Conservation (phyloP, 1,284 basidiomycete species). For the Ganoderma multipileum region DNA sequence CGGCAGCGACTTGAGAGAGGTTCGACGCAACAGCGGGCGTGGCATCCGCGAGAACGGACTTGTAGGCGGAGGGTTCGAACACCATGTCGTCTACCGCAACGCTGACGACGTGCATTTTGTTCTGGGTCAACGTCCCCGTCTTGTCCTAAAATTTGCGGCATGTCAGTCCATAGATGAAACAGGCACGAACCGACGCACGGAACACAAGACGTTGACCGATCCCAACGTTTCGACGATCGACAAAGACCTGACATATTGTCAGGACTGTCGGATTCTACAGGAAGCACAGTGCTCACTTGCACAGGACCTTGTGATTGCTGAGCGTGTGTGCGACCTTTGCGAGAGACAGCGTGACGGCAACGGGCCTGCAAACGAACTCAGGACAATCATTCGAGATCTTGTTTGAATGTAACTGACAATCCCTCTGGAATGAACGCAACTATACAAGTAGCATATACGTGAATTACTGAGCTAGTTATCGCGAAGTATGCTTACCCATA, state of each 20-base stretch:
- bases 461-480: neutral
- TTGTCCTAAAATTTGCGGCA: slow-evolving; percentile 36
- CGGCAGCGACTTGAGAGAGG: slow-evolving; percentile 42
- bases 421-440: slow-evolving; percentile 68
- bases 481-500: slow-evolving; percentile 33
- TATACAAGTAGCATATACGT: neutral
- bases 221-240: slow-evolving; percentile 56
- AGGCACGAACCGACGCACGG: slow-evolving; percentile 33
- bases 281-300: slow-evolving; percentile 47
- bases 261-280: neutral
- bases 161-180: neutral
- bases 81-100: slow-evolving; percentile 48
- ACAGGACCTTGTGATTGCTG: slow-evolving; percentile 62
- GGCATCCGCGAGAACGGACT: slow-evolving; percentile 13
- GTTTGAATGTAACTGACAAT: slow-evolving; percentile 35
- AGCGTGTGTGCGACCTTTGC: slow-evolving; percentile 58
- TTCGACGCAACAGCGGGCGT: slow-evolving; percentile 24
- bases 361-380: slow-evolving; percentile 41
- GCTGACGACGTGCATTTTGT: slow-evolving; percentile 51
- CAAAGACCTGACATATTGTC: slow-evolving; percentile 14
- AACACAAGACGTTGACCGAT: slow-evolving; percentile 50
- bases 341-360: slow-evolving; percentile 51
- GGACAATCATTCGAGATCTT: neutral
- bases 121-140: slow-evolving; percentile 61
- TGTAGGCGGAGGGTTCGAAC: slow-evolving; percentile 37